phyloP scores from a whole-genome alignment of 1,139 yeast genomes.

The Martiniozyma asiatica region DNA sequence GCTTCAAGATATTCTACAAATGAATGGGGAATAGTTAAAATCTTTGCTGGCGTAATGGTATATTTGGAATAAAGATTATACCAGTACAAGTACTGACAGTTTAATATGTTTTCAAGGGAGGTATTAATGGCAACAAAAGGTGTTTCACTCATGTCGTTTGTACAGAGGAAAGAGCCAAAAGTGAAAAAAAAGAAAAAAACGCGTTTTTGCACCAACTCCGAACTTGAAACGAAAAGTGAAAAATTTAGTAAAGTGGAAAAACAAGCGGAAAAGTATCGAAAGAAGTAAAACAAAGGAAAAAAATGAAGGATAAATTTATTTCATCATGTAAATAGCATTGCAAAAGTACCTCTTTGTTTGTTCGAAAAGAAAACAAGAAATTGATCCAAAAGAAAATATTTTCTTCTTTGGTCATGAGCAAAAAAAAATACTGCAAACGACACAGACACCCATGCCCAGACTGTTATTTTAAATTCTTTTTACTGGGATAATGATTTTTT shows the following conservation, averaged over 20 bases:
- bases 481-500: too few species aligned
- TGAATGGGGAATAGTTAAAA: conserved; percentile 47
- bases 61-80: conserved; percentile 38
- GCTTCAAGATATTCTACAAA: conserved; percentile 61
- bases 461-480: too few species aligned
- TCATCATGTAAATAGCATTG: too few species aligned
- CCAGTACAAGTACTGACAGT: conserved; percentile 73
- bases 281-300: too few species aligned
- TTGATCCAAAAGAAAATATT: too few species aligned
- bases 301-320: too few species aligned
- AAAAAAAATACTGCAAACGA: too few species aligned
- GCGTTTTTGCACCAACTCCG: too few species aligned
- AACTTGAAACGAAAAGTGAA: neutral
- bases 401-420: too few species aligned
- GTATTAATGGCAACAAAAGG: conserved; percentile 27
- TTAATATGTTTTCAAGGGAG: conserved; percentile 39
- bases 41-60: conserved; percentile 34
- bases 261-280: neutral
- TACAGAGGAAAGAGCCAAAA: neutral
- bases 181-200: conserved; percentile 1
- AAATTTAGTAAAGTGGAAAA: neutral
- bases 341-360: too few species aligned
- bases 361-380: too few species aligned
- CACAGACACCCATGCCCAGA: too few species aligned
- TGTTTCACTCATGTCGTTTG: conserved; percentile 2